These are phyloP conservation scores for Quercus lobata DNA, from an alignment of 331 rosid species.

Conservation along the genomic window DNA sequence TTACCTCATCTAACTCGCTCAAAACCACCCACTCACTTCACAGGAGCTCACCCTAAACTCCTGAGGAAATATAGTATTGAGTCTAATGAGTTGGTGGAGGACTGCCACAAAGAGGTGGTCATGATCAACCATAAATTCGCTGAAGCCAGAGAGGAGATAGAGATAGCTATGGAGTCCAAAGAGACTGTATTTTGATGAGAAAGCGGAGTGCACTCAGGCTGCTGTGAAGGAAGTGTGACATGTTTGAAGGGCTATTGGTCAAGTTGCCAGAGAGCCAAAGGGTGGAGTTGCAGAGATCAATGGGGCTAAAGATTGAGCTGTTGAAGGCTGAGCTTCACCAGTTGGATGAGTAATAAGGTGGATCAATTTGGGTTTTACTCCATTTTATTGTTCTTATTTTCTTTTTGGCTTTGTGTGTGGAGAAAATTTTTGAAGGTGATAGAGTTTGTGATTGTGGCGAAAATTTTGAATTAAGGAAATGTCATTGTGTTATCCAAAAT, in stretches of 20 bases:
- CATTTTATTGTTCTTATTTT: background rate
- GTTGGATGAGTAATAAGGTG: conserved; percentile 66
- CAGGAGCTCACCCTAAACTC: conserved; percentile 7
- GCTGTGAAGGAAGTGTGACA: conserved; percentile 58
- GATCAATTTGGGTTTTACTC: conserved; percentile 7
- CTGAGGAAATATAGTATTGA: conserved; percentile 21
- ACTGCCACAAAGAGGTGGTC: conserved; percentile 67
- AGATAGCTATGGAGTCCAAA: conserved; percentile 85
- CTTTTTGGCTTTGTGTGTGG: conserved; percentile 1
- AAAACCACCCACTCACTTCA: conserved; percentile 12
- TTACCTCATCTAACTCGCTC: conserved; percentile 8
- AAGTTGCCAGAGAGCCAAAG: conserved; percentile 58
- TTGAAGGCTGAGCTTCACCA: conserved; percentile 81
- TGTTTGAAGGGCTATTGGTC: conserved; percentile 51
- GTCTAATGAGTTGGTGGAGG: conserved; percentile 30
- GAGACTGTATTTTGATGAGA: conserved; percentile 92
- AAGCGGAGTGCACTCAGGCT: conserved; percentile 80
- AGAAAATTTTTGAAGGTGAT: background rate
- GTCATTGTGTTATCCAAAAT: background rate
- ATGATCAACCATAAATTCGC: conserved; percentile 79
- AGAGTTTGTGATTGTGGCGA: background rate
- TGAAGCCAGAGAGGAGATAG: conserved; percentile 94
- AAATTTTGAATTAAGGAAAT: background rate
- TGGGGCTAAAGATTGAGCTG: conserved; percentile 91
- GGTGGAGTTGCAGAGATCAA: conserved; percentile 63